Evolutionary conservation across 148 eudicot species (phyloP).

Genomic region (Vaccinium corymbosum): DNA sequence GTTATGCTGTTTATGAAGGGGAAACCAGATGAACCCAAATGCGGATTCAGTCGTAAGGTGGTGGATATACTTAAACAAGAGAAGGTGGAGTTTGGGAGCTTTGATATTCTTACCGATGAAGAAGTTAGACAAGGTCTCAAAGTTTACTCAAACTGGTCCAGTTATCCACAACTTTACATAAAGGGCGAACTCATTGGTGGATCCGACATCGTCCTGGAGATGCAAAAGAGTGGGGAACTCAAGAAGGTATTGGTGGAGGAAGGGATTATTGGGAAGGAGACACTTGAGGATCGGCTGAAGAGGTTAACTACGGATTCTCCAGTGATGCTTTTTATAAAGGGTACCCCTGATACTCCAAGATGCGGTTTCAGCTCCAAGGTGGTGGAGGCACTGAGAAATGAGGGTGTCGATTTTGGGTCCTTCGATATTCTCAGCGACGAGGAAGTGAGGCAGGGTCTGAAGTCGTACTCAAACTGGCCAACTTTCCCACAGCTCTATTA

Average conservation of each 20-base stretch:
- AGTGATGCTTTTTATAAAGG: constrained; percentile 93
- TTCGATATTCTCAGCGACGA: constrained; percentile 81
- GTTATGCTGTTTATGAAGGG: constrained; percentile 97
- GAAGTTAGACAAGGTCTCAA: constrained; percentile 96
- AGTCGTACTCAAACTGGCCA: constrained; percentile 93
- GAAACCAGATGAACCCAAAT: constrained; percentile 75
- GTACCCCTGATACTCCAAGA: constrained; percentile 75
- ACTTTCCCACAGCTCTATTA: constrained; percentile 93
- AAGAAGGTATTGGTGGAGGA: constrained; percentile 53
- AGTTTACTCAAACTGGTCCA: constrained; percentile 94
- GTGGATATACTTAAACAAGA: constrained; percentile 82
- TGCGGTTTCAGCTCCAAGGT: constrained; percentile 97
- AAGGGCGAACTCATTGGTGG: constrained; percentile 95
- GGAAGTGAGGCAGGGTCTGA: constrained; percentile 80
- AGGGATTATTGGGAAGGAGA: constrained; percentile 36
- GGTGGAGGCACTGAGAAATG: constrained; percentile 72
- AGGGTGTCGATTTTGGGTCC: constrained; percentile 70
- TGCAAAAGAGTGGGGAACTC: constrained; percentile 97
- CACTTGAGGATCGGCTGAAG: constrained; percentile 60
- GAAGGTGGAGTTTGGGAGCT: constrained; percentile 56
- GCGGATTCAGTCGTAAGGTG: constrained; percentile 93
- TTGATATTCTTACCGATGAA: constrained; percentile 75
- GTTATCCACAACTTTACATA: constrained; percentile 95
- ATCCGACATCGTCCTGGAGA: constrained; percentile 87
- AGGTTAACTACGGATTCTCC: constrained; percentile 53